A percentile compares a stretch with the other conserved stretches of the same genome.
phyloP scores from a whole-genome alignment of 1,284 basidiomycete species.

The Apiotrichum montevideense region DNA sequence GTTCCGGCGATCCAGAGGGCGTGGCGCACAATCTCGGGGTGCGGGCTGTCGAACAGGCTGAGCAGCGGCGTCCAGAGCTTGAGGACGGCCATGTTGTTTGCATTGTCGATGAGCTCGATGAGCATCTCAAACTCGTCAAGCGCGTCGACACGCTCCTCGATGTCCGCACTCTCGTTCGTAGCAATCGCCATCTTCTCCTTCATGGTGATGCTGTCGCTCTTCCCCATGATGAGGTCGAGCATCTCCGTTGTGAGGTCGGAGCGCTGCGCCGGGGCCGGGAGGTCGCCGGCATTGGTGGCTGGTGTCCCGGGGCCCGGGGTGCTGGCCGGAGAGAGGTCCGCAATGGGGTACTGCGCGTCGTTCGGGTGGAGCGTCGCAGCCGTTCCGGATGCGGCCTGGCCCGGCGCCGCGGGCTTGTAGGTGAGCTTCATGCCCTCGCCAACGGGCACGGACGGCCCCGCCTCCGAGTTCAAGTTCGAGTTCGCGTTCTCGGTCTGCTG shows the following conservation, averaged over 20 bases:
- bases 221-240: conserved; percentile 79
- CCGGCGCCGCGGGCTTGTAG: conserved; percentile 28
- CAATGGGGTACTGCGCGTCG: conserved; percentile 23
- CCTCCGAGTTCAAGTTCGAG: neutral
- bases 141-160: conserved; percentile 67
- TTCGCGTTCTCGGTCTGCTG: neutral
- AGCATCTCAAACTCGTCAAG: conserved; percentile 96
- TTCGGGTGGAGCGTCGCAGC: conserved; percentile 35
- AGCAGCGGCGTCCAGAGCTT: conserved; percentile 82
- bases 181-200: conserved; percentile 74
- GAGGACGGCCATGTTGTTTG: conserved; percentile 79
- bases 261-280: conserved; percentile 9
- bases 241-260: conserved; percentile 54
- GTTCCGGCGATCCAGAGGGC: conserved; percentile 90
- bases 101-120: conserved; percentile 91
- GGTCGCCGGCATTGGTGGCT: conserved; percentile 2
- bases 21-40: conserved; percentile 62
- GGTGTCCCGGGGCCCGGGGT: conserved; percentile 29
- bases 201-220: conserved; percentile 77
- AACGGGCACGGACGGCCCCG: neutral
- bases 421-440: conserved; percentile 24
- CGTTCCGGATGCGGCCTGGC: conserved; percentile 12
- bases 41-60: conserved; percentile 56
- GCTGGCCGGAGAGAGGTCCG: conserved; percentile 27
- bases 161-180: conserved; percentile 56